Base-by-base conservation (phyloP, 148 eudicot species). In the Nepenthes gracilis region DNA sequence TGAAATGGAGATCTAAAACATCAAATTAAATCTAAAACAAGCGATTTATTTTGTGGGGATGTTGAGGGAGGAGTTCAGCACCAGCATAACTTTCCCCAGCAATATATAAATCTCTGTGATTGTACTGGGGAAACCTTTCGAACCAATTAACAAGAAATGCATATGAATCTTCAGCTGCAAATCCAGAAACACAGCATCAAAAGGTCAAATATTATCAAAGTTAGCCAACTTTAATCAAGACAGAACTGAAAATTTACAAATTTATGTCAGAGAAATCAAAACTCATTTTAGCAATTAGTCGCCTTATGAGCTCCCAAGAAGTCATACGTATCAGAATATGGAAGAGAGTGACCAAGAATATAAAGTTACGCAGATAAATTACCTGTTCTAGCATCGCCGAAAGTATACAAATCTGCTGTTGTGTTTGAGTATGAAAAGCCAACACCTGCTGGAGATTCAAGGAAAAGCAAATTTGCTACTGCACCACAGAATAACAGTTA, bases 61-160 rank as follows among this genome's bases (percentile, higher is more conserved):
- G 34, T 8, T 13, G 38, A 58, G 54, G 35, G 50, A 62, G 33
- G 11, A 57, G 36, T 60, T 37, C 4, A 64, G 47, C 1, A 86
- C 95, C 97, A 77, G 95, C 97, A 75, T 91, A 91, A 73, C 97
- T 91, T 76, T 91, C 97, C 60, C 97, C 97, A 47, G 95, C 83
- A 78, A 91, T 85, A 70, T 87, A 91, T 64, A 91, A 91, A 6
- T 87, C 90, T 76, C 97, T 81, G 66, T 87, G 67, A 74, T 87
- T 81, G 83, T 91, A 91, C 57, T 91, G 96, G 37, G 97, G 96
- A 72, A 91, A 91, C 64, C 96, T 83, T 64, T 87, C 76, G 23
- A 91, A 79, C 97, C 97, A 91, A 40, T 77, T 80, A 15, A 79
- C 64, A 36, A 91, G 83, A 77, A 91, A 91, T 62, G 53, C 47